Conservation (phyloP, 495 filamentous ascomycete genomes). For the Alectoria sarmentosa region DNA sequence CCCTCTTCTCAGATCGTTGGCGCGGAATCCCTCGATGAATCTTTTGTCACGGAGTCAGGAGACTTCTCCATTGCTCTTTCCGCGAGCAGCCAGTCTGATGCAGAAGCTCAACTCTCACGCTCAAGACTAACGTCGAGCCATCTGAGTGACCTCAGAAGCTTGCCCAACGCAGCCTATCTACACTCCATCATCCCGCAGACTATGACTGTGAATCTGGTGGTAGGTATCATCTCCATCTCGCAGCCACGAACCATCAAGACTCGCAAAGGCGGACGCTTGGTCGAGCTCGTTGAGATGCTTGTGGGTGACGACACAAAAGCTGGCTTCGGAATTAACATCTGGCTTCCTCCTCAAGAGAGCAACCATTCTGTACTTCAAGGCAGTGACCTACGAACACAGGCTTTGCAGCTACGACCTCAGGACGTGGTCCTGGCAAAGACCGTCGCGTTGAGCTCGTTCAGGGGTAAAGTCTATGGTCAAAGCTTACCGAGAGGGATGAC, state of each 20-base stretch:
- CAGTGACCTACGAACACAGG: constrained; percentile 35
- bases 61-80: constrained; percentile 28
- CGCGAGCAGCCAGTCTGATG: constrained; percentile 23
- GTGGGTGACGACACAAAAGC: constrained; percentile 83
- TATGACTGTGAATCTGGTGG: constrained; percentile 69
- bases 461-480: constrained; percentile 68
- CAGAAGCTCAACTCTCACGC: constrained; percentile 11
- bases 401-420: constrained; percentile 50
- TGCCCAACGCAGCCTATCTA: constrained; percentile 66
- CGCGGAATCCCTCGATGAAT: constrained; percentile 9
- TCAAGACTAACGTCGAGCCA: constrained; percentile 27
- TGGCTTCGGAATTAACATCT: constrained; percentile 78
- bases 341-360: constrained; percentile 46
- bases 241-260: constrained; percentile 54
- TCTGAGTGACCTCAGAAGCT: constrained; percentile 57
- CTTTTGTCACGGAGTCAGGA: constrained; percentile 24
- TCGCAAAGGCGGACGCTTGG: constrained; percentile 31
- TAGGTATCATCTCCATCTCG: constrained; percentile 66
- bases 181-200: constrained; percentile 68
- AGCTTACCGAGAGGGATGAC: constrained; percentile 64
- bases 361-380: constrained; percentile 22
- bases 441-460: constrained; percentile 68
- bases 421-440: constrained; percentile 73
- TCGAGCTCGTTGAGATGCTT: constrained; percentile 65
- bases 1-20: constrained; percentile 43